Base-by-base conservation (phyloP, 805 yeast genomes). In the Danielia reshetovae region DNA sequence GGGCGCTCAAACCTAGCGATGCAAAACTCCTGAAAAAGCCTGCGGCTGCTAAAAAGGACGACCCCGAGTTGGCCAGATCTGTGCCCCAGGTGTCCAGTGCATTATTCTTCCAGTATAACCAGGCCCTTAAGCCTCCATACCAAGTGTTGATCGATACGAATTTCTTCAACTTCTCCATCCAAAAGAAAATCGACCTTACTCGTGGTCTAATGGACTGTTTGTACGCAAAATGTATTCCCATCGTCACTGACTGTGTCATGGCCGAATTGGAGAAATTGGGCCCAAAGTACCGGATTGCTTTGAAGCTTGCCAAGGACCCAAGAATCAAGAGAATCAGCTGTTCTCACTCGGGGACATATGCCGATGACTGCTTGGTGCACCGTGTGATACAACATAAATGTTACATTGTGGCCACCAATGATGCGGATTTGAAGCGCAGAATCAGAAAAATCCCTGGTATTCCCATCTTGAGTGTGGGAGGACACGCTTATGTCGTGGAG, bases 261-360 rank as follows among this genome's bases (percentile, higher is more conserved):
- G 98, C 98, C 0, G 98, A 93, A 68, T 70, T 93, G 60, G 98
- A 93, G 53, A 93, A 93, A 57, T 69, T 93, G 39, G 98, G 98
- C 0, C 96, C 95, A 18, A 86, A 82, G 57, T 93, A 85, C 60
- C 74, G 97, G 55, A 93, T 93, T 45, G 98, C 98, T 0, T 70
- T 93, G 46, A 79, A 83, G 39, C 67, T 93, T 53, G 98, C 98
- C 15, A 83, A 85, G 48, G 98, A 93, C 57, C 96, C 97, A 27
- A 72, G 97, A 51, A 82, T 93, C 24, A 75, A 85, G 49, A 73
- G 97, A 41, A 69, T 93, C 31, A 85, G 80, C 27, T 93, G 98
- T 54, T 70, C 90, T 8, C 98, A 93, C 55, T 85, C 83, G 49
- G 98, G 98, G 19, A 90, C 96, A 0, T 93, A 93, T 68, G 98